A percentile compares a stretch with the other conserved stretches of the same genome.
These are phyloP conservation scores for Fusarium penzigii DNA, from an alignment of 2,329 filamentous ascomycete genomes.

Conservation along the genomic window DNA sequence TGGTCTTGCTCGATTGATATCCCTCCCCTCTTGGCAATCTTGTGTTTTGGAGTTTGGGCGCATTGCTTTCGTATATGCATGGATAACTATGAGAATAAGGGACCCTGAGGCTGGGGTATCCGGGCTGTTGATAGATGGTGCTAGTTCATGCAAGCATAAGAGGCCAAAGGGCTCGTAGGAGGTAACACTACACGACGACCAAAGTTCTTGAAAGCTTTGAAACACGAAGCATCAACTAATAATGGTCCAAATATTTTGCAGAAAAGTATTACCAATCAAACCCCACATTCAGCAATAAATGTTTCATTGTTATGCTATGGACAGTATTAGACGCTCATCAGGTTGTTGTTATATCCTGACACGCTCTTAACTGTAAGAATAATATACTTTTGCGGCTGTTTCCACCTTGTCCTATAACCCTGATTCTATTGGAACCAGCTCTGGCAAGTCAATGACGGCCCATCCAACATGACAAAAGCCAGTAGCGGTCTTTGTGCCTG, in stretches of 20 bases:
- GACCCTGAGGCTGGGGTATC: no score
- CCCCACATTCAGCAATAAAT: neutral
- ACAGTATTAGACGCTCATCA: neutral
- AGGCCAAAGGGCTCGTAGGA: no score
- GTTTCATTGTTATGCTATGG: neutral
- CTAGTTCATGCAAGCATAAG: no score
- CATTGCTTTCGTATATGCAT: no score
- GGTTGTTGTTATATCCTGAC: neutral
- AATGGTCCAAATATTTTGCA: neutral
- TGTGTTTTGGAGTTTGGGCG: no score
- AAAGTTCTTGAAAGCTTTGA: neutral
- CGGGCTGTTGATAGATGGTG: no score
- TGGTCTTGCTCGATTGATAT: no score
- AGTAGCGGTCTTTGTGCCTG: slow-evolving; percentile 7
- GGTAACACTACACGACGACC: no score
- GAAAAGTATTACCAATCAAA: no score
- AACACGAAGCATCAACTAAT: neutral
- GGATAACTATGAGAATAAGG: no score
- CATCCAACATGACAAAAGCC: slow-evolving; percentile 26
- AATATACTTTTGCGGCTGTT: slow-evolving; percentile 18
- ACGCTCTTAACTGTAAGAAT: neutral
- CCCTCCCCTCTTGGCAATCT: no score
- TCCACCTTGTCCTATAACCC: slow-evolving; percentile 10
- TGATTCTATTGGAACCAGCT: slow-evolving; percentile 17
- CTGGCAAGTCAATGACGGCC: slow-evolving; percentile 13